A percentile compares a stretch with the other conserved stretches of the same genome.
phyloP scores from a whole-genome alignment of 2,329 filamentous ascomycete species.

The Aspergillus fumigatus region DNA sequence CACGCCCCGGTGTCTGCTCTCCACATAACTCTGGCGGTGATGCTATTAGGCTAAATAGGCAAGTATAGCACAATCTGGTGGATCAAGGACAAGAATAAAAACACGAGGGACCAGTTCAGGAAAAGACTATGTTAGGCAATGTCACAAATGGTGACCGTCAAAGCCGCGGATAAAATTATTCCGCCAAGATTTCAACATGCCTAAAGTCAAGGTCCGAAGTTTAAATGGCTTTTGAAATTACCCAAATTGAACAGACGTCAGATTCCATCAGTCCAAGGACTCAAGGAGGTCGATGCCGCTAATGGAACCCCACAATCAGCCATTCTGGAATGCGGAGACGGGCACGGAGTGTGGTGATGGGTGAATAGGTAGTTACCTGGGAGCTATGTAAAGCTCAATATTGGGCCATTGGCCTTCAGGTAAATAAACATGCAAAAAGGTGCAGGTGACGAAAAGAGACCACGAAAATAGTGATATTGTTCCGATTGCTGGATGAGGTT shows the following conservation, averaged over 20 bases:
- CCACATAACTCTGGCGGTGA: neutral
- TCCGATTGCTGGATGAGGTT: neutral
- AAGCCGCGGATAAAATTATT: neutral
- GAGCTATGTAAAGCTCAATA: neutral
- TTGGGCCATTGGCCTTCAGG: too few relatives aligned
- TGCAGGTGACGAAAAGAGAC: neutral
- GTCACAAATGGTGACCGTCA: too few relatives aligned
- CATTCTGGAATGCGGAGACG: neutral
- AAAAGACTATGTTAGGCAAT: neutral
- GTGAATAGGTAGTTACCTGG: too few relatives aligned
- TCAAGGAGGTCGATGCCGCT: neutral
- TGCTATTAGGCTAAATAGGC: neutral
- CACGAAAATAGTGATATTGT: too few relatives aligned
- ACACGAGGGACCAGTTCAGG: neutral
- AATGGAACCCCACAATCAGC: neutral
- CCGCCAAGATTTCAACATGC: neutral
- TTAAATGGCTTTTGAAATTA: neutral
- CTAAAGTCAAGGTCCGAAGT: neutral
- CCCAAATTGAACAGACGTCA: neutral
- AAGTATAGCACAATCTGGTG: neutral
- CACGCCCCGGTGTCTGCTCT: neutral
- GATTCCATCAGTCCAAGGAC: neutral
- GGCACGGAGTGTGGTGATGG: neutral
- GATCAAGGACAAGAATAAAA: neutral
- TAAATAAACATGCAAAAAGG: neutral